phyloP scores from a whole-genome alignment of 2,329 filamentous ascomycete genomes.

The Verticillium zaregamsianum region DNA sequence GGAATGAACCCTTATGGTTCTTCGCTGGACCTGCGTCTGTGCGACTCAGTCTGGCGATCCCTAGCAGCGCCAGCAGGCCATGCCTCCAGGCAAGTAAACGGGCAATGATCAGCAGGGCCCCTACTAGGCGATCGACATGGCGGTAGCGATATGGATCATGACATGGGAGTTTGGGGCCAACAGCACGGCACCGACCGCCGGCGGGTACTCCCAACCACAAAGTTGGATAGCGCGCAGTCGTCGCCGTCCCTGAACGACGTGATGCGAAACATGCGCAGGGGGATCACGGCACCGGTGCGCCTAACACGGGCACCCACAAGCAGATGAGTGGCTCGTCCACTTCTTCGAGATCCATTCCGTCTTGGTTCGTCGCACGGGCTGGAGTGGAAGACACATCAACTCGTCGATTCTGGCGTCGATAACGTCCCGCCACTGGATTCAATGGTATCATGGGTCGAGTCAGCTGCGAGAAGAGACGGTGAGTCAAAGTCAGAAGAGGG shows the following conservation, averaged over 20 bases:
- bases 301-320: too few relatives aligned
- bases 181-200: background rate
- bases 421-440: background rate
- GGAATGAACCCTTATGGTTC: background rate
- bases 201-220: background rate
- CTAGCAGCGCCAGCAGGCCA: background rate
- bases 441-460: background rate
- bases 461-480: background rate
- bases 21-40: background rate
- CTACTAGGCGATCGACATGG: background rate
- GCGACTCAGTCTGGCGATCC: background rate
- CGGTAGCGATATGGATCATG: background rate
- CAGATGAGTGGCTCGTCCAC: too few relatives aligned
- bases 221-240: too few relatives aligned
- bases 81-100: background rate
- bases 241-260: too few relatives aligned
- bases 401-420: background rate
- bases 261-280: too few relatives aligned
- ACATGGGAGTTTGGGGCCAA: background rate
- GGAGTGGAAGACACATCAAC: too few relatives aligned
- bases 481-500: background rate
- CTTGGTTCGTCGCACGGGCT: too few relatives aligned
- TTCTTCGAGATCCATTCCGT: too few relatives aligned
- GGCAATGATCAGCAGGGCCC: background rate
- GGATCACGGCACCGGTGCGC: too few relatives aligned